Evolutionary conservation across 192 early-diverging fungal species (phyloP).

Genomic region (Entomortierella beljakovae): DNA sequence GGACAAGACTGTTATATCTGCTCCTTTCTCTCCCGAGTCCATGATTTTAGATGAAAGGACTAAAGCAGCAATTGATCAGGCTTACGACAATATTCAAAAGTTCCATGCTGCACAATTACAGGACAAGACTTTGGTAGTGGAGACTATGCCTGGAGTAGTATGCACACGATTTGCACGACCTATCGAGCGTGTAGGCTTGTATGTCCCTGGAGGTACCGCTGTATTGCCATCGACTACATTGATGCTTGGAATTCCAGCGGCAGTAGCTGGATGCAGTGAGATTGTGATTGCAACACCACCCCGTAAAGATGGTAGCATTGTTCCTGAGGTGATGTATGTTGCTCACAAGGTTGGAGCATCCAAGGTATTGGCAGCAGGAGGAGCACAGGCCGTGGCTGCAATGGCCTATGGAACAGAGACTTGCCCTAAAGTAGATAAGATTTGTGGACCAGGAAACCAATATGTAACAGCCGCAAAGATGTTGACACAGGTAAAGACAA

Average conservation of each 20-base stretch:
- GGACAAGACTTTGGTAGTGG: constrained; percentile 77
- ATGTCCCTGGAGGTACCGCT: constrained; percentile 98
- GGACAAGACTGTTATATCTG: constrained; percentile 75
- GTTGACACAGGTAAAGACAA: constrained; percentile 76
- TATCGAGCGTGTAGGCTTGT: constrained; percentile 96
- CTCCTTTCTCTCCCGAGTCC: constrained; percentile 81
- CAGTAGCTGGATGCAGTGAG: constrained; percentile 94
- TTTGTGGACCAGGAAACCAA: constrained; percentile 99
- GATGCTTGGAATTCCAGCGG: constrained; percentile 98
- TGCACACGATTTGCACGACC: constrained; percentile 94
- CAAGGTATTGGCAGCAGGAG: constrained; percentile 92
- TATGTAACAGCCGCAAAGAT: constrained; percentile 99
- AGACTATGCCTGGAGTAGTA: constrained; percentile 98
- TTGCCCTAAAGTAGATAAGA: constrained; percentile 99
- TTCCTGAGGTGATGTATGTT: constrained; percentile 98
- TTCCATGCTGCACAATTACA: constrained; percentile 96
- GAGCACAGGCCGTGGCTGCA: constrained; percentile 98
- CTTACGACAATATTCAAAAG: constrained; percentile 90
- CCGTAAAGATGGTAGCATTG: constrained; percentile 87
- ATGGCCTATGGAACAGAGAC: constrained; percentile 98
- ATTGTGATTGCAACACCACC: constrained; percentile 98
- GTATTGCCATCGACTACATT: constrained; percentile 95
- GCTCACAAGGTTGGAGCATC: constrained; percentile 97
- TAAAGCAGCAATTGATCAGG: constrained; percentile 90
- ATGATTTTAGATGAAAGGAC: constrained; percentile 72